phyloP scores from a whole-genome alignment of 306 rosid genomes.

The Acacia melanoxylon region DNA sequence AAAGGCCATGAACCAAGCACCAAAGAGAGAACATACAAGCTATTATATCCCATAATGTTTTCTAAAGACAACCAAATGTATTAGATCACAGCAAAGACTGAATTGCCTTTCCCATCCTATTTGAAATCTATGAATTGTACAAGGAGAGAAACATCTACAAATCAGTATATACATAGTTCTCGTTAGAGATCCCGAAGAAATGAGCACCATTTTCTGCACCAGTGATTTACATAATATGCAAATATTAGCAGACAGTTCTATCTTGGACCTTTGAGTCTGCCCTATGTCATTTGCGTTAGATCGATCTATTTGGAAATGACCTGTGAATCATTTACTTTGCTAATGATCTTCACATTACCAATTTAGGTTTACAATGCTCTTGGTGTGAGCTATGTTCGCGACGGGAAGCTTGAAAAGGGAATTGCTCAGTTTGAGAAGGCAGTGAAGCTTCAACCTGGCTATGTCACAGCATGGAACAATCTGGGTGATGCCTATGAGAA shows the following conservation, averaged over 20 bases:
- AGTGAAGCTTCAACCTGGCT: constrained; percentile 92
- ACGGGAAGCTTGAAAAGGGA: constrained; percentile 86
- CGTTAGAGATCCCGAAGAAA: neutral
- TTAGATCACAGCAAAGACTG: neutral
- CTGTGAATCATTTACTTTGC: constrained; percentile 17
- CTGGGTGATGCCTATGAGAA: constrained; percentile 94
- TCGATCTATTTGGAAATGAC: constrained; percentile 1
- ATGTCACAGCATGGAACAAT: constrained; percentile 97
- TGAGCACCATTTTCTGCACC: neutral
- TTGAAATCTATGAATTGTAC: neutral
- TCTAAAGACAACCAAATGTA: neutral
- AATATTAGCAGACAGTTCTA: neutral
- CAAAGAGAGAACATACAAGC: neutral
- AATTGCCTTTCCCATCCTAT: neutral
- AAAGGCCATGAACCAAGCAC: neutral
- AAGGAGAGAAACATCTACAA: neutral
- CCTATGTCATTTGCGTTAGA: neutral
- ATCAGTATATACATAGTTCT: neutral
- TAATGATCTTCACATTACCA: constrained; percentile 12
- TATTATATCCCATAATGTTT: neutral
- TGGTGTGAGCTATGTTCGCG: constrained; percentile 83
- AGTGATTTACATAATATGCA: neutral
- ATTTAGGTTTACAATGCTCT: constrained; percentile 92
- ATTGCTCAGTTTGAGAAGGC: constrained; percentile 83
- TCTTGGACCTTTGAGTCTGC: neutral